Conservation (phyloP, 2,329 filamentous ascomycete genomes). For the Magnaporthiopsis incrustans region DNA sequence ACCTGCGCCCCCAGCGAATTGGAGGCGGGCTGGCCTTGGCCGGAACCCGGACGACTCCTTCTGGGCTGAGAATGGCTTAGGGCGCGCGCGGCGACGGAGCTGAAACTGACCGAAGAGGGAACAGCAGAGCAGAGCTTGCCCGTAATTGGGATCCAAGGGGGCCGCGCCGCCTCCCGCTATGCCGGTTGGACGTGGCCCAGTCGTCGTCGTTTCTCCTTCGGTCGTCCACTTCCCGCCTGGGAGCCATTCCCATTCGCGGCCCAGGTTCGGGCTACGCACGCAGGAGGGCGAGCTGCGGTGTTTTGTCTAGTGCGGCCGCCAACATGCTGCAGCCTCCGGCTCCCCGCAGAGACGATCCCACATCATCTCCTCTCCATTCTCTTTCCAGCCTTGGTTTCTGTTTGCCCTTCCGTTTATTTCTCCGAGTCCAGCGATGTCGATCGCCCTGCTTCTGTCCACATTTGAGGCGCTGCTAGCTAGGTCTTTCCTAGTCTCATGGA, state of each 20-base stretch:
- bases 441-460: not conserved
- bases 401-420: not conserved
- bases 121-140: not conserved
- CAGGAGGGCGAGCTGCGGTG: too few species aligned
- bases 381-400: not conserved
- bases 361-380: not conserved
- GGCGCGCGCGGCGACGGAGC: not conserved
- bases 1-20: not conserved
- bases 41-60: not conserved
- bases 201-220: not conserved
- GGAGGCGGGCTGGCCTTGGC: not conserved
- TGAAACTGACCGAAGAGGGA: not conserved
- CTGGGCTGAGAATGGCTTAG: not conserved
- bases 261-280: not conserved
- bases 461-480: not conserved
- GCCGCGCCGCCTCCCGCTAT: not conserved
- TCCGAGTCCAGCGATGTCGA: not conserved
- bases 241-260: not conserved
- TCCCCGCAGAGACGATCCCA: not conserved
- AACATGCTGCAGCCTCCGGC: not conserved
- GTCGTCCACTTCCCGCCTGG: not conserved
- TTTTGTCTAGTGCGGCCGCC: not conserved
- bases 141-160: not conserved
- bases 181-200: not conserved
- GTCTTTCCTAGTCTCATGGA: not conserved